These are phyloP conservation scores for Lodderomyces parapsilosis DNA, from an alignment of 1,139 yeast species.

Conservation along the genomic window DNA sequence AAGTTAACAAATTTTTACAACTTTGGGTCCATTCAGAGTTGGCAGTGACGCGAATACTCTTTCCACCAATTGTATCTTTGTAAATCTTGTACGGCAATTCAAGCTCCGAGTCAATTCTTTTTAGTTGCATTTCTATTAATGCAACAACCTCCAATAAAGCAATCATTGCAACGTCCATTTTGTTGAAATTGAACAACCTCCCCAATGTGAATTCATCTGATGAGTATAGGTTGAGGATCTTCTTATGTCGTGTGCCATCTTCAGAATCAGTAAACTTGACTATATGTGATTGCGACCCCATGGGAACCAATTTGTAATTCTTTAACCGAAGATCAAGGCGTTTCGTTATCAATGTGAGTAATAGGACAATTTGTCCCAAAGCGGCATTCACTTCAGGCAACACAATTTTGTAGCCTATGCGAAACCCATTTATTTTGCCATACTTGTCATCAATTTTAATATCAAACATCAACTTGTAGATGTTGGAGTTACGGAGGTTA, in stretches of 20 bases:
- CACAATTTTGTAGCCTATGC: conserved; percentile 73
- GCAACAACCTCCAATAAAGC: conserved; percentile 64
- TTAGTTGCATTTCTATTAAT: conserved; percentile 54
- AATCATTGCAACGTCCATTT: conserved; percentile 74
- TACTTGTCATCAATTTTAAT: conserved; percentile 76
- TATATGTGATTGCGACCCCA: conserved; percentile 83
- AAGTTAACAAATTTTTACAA: conserved; percentile 76
- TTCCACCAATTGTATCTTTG: conserved; percentile 72
- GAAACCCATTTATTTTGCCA: conserved; percentile 83
- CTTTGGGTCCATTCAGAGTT: conserved; percentile 90
- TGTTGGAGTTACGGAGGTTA: conserved; percentile 68
- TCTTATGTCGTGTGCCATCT: conserved; percentile 23
- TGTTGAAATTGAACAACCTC: conserved; percentile 65
- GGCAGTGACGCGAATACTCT: conserved; percentile 68
- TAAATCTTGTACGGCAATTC: conserved; percentile 68
- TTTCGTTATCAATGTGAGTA: conserved; percentile 63
- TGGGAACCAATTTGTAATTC: conserved; percentile 69
- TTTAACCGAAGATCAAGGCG: conserved; percentile 55
- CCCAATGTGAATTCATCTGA: conserved; percentile 70
- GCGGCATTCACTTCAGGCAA: conserved; percentile 96
- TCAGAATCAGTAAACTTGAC: conserved; percentile 43
- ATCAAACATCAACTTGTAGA: conserved; percentile 76
- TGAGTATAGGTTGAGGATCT: conserved; percentile 51
- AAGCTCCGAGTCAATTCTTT: conserved; percentile 49
- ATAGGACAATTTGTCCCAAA: conserved; percentile 75